These are phyloP conservation scores for Arabidopsis hybrid DNA, from an alignment of 441 rosid genomes.

Conservation along the genomic window DNA sequence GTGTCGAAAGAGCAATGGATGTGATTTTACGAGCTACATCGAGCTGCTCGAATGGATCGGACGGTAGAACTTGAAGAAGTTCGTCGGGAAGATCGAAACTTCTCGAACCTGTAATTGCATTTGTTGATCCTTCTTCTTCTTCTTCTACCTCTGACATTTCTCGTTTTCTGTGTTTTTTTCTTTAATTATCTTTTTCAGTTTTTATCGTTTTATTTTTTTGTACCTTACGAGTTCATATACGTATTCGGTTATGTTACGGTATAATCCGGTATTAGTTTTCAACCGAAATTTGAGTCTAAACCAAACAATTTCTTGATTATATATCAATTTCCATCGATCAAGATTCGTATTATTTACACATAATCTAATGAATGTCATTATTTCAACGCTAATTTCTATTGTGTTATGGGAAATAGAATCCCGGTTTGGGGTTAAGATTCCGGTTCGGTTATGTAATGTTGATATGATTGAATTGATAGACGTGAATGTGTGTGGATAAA, in stretches of 20 bases:
- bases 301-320: neutral
- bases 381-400: neutral
- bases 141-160: conserved; percentile 29
- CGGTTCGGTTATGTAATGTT: conserved; percentile 28
- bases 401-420: neutral
- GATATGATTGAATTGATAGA: conserved; percentile 28
- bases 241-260: conserved; percentile 22
- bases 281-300: neutral
- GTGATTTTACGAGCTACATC: conserved; percentile 95
- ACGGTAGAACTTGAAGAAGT: conserved; percentile 65
- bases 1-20: conserved; percentile 85
- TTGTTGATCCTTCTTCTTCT: conserved; percentile 51
- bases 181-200: conserved; percentile 5
- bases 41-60: conserved; percentile 91
- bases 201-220: conserved; percentile 34
- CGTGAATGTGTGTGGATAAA: conserved; percentile 9
- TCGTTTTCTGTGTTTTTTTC: neutral
- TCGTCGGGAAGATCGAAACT: conserved; percentile 83
- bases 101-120: conserved; percentile 42
- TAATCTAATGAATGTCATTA: neutral
- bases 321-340: neutral
- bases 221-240: conserved; percentile 4
- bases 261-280: neutral
- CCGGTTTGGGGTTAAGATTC: conserved; percentile 13
- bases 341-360: neutral